Conservation (phyloP, 129 eudicot genomes). For the Lonicera japonica region DNA sequence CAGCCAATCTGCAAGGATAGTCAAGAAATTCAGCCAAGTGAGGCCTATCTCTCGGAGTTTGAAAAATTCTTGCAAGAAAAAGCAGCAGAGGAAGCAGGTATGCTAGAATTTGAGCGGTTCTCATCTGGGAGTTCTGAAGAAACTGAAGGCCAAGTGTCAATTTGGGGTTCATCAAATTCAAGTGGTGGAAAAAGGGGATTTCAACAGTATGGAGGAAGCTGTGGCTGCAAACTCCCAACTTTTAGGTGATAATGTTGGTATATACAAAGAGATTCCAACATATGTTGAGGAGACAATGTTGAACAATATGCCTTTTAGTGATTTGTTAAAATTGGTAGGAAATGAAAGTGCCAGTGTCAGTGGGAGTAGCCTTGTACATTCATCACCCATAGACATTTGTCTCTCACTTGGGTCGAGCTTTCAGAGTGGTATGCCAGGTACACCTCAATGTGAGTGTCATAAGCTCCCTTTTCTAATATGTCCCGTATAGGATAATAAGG, state of each 20-base stretch:
- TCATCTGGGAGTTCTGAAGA: slow-evolving; percentile 3
- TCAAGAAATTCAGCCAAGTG: slow-evolving; percentile 5
- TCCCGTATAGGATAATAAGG: no score
- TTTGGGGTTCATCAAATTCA: slow-evolving; percentile 2
- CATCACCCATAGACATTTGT: not conserved
- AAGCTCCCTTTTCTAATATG: not conserved
- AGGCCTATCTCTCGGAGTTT: slow-evolving; percentile 8
- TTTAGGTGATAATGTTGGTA: no score
- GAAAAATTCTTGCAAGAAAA: slow-evolving; percentile 4
- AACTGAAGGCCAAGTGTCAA: not conserved
- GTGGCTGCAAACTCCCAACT: no score
- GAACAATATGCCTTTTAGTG: slow-evolving; percentile 20
- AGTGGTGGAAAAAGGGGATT: not conserved
- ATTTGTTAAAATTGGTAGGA: slow-evolving; percentile 49
- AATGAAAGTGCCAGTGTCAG: not conserved
- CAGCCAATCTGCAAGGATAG: slow-evolving; percentile 13
- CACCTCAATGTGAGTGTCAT: slow-evolving; percentile 18
- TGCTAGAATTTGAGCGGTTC: not conserved
- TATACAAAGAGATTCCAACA: no score
- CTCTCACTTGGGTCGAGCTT: no score
- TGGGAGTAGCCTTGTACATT: not conserved
- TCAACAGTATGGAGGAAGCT: no score
- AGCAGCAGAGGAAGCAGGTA: not conserved
- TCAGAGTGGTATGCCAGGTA: not conserved
- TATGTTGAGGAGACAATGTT: slow-evolving; percentile 15